Evolutionary conservation across 805 yeast species (phyloP).

Genomic region (Candida sithepensis): DNA sequence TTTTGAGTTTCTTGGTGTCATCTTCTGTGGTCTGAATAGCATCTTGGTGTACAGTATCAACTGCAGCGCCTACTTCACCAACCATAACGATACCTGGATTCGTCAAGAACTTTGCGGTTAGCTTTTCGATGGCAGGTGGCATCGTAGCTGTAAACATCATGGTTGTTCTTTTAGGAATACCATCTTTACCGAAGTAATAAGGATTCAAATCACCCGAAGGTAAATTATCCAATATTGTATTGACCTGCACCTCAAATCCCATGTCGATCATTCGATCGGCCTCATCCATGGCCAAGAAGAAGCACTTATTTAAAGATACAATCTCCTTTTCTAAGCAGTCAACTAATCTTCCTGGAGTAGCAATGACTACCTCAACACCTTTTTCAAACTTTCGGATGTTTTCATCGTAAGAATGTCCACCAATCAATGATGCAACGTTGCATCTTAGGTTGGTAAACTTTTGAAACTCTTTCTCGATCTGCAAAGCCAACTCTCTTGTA

Average conservation of each 20-base stretch:
- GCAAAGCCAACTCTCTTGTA: conserved; percentile 90
- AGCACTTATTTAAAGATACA: conserved; percentile 55
- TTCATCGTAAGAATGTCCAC: conserved; percentile 84
- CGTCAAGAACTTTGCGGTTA: conserved; percentile 59
- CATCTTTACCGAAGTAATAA: conserved; percentile 24
- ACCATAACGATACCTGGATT: conserved; percentile 63
- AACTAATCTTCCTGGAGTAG: conserved; percentile 89
- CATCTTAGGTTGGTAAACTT: conserved; percentile 33
- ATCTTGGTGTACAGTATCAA: conserved; percentile 65
- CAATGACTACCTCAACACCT: conserved; percentile 79
- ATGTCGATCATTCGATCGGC: conserved; percentile 95
- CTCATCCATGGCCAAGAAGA: conserved; percentile 80
- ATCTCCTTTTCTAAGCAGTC: conserved; percentile 75
- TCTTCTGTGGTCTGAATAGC: conserved; percentile 51
- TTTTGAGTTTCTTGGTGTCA: conserved; percentile 41
- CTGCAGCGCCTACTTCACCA: conserved; percentile 64
- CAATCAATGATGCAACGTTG: conserved; percentile 66
- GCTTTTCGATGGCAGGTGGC: conserved; percentile 65
- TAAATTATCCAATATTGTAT: conserved; percentile 52
- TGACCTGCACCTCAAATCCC: conserved; percentile 85
- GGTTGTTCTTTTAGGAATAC: conserved; percentile 49
- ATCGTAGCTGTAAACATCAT: conserved; percentile 96
- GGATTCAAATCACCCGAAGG: conserved; percentile 44
- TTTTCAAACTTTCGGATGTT: conserved; percentile 55
- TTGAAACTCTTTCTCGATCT: conserved; percentile 65